Base-by-base conservation (phyloP, 2,329 filamentous ascomycete species). In the Fusarium stilboides region DNA sequence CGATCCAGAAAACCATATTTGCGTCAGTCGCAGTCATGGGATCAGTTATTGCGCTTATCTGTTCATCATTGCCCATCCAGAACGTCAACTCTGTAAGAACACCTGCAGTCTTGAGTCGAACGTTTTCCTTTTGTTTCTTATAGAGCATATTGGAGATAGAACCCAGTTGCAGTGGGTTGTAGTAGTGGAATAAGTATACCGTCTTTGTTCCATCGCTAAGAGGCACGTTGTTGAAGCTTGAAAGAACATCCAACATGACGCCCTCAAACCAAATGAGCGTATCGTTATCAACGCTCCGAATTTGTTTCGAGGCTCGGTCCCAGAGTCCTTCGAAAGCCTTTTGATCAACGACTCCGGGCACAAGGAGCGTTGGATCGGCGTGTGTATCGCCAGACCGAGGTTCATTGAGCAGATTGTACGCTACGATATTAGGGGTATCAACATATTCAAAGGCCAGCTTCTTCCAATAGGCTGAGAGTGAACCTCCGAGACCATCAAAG, bases 121-220 rank as follows among this genome's bases (percentile, higher is more conserved):
- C 4, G 9, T 49, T 55, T 2, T 55, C 42, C 1, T 55, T 55
- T 0, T 49, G 31, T 7, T 31, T 14, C 1, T 49, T 55, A 2
- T 37, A 47, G 0, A 49, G 31, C 1, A 42, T 55, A 22, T 55
- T 31, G 0, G 15, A 20, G 0, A 55, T 0, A 9, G 52, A 22
- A 0, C 52, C 52, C 8, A 55, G 22, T 1, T 55, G 42, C 2
- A 31, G 52, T 0, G 42, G 52, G 1, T 22, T 55, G 1, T 55
- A 55, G n/a, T 55, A 49, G 31, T 55, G 52, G 4, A 55, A 55
- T 12, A 31, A 55, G 6, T 55, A 31, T 0, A 55, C 42, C 3
- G 52, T 49, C 22, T 55, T 55, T 1, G 52, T 47, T 17, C 52
- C 42, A 3, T 55, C 52, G 0, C 42, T 22, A 1, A 55, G 31